Conservation (phyloP, 441 rosid genomes). For the Croton setiger region DNA sequence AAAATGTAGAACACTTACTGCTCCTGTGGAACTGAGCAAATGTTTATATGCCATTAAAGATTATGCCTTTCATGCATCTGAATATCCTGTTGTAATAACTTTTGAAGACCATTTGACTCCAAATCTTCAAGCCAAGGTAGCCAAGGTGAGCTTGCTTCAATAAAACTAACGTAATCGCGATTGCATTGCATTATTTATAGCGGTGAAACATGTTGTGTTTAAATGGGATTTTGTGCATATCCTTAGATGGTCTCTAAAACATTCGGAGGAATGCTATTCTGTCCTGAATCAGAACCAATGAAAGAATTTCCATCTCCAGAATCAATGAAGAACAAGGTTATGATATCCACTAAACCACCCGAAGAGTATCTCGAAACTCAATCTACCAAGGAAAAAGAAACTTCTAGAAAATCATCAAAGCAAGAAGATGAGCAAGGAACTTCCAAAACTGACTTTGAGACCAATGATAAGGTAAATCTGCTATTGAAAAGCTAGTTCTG, state of each 20-base stretch:
- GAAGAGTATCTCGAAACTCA: constrained; percentile 57
- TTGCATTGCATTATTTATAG: too few species aligned
- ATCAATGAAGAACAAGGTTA: constrained; percentile 45
- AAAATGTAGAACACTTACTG: constrained; percentile 52
- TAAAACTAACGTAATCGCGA: too few species aligned
- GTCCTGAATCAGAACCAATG: constrained; percentile 29
- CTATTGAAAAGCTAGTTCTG: too few species aligned
- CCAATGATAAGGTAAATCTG: constrained; percentile 21
- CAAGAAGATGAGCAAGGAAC: constrained; percentile 23
- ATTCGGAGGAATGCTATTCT: constrained; percentile 44
- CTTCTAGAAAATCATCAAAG: constrained; percentile 9
- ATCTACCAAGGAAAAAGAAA: constrained; percentile 15
- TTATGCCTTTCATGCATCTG: constrained; percentile 58
- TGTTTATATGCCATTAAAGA: constrained; percentile 62
- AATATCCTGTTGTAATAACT: constrained; percentile 78
- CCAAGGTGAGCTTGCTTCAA: constrained; percentile 39
- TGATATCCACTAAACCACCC: constrained; percentile 87
- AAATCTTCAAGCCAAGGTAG: constrained; percentile 61
- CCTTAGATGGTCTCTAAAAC: constrained; percentile 55
- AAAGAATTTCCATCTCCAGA: constrained; percentile 70
- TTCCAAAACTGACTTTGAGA: constrained; percentile 26
- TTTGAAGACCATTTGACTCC: constrained; percentile 75
- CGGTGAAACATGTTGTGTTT: too few species aligned
- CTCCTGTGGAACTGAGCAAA: constrained; percentile 54
- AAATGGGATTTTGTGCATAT: too few species aligned